A percentile compares a stretch with the other conserved stretches of the same genome.
These are phyloP conservation scores for Clausena lansium DNA, from an alignment of 345 rosid species.

Conservation along the genomic window DNA sequence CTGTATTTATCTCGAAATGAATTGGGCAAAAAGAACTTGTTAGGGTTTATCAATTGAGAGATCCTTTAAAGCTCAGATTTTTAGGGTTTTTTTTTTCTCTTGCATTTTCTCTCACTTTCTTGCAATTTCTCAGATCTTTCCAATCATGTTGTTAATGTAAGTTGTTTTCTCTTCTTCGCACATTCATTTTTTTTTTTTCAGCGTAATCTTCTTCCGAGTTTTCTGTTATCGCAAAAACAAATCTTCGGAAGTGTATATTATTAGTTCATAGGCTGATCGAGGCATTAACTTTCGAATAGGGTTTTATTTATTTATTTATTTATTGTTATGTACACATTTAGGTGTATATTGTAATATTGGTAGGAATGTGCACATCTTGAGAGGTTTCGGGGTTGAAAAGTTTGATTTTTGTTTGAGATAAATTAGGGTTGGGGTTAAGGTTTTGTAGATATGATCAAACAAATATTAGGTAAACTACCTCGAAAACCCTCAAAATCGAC, in stretches of 20 bases:
- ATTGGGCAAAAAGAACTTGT: constrained; percentile 24
- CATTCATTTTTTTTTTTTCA: neutral
- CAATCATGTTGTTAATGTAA: constrained; percentile 24
- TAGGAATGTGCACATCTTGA: constrained; percentile 19
- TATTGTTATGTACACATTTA: neutral
- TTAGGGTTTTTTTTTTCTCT: neutral
- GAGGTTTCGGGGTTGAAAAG: constrained; percentile 16
- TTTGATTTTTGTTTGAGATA: constrained; percentile 17
- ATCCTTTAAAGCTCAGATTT: constrained; percentile 15
- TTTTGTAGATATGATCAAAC: constrained; percentile 62
- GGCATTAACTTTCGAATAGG: neutral
- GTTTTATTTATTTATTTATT: neutral
- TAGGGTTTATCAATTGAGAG: constrained; percentile 36
- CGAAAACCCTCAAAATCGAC: constrained; percentile 68
- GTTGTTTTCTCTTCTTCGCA: constrained; percentile 9
- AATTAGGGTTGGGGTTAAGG: constrained; percentile 14
- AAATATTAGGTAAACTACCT: constrained; percentile 75
- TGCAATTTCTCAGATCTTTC: constrained; percentile 25
- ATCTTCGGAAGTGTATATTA: constrained; percentile 4
- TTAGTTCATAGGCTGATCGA: constrained; percentile 7
- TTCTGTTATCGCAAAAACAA: neutral
- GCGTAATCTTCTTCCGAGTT: neutral
- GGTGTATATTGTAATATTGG: constrained; percentile 1
- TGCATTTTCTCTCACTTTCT: constrained; percentile 12
- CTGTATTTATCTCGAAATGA: constrained; percentile 11